Conservation (phyloP, 768 basidiomycete species). For the Mycena alexandri region DNA sequence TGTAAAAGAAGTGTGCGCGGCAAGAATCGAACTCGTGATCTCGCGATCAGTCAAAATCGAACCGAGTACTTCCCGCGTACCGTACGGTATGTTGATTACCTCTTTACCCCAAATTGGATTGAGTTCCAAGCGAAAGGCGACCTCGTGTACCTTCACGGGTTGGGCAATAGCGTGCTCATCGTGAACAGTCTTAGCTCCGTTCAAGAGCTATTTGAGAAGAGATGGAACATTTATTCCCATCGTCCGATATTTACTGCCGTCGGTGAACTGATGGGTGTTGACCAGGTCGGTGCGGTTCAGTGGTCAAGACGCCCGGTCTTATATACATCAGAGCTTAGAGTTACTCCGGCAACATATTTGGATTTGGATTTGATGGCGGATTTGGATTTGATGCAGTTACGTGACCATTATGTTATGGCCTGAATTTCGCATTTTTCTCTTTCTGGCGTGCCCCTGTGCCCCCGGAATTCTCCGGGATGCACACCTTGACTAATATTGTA, state of each 20-base stretch:
- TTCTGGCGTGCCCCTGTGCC: too few species aligned
- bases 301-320: not conserved
- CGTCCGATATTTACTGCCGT: slow-evolving; percentile 45
- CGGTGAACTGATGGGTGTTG: slow-evolving; percentile 47
- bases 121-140: slow-evolving; percentile 39
- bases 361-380: too few species aligned
- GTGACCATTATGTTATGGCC: too few species aligned
- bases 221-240: slow-evolving; percentile 46
- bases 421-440: too few species aligned
- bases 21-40: not conserved
- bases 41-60: not conserved
- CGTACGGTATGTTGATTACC: too few species aligned
- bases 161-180: slow-evolving; percentile 46
- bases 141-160: slow-evolving; percentile 43
- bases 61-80: slow-evolving; percentile 10
- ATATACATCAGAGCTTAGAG: slow-evolving; percentile 32
- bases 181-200: slow-evolving; percentile 46
- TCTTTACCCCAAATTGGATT: not conserved
- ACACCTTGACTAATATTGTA: too few species aligned
- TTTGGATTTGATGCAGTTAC: too few species aligned
- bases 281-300: slow-evolving; percentile 16
- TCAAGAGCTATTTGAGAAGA: slow-evolving; percentile 46
- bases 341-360: too few species aligned
- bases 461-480: too few species aligned
- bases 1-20: not conserved